phyloP scores from a whole-genome alignment of 495 filamentous ascomycete species.

The Penicillium coprophilum region DNA sequence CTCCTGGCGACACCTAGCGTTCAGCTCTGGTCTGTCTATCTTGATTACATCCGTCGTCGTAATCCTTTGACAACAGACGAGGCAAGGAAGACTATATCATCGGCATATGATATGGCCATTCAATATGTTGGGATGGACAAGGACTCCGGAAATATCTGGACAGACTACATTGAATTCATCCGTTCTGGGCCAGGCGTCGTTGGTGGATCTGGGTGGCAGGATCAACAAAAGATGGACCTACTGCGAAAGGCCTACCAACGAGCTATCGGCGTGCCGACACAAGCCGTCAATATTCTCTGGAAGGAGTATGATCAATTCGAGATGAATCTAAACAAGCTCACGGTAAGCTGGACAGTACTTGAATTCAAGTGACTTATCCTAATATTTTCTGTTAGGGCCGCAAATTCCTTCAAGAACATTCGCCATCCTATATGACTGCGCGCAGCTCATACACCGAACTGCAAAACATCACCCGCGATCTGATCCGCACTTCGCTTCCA shows the following conservation, averaged over 20 bases:
- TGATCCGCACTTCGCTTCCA: constrained; percentile 76
- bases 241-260: constrained; percentile 88
- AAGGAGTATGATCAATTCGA: constrained; percentile 98
- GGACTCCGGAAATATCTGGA: constrained; percentile 88
- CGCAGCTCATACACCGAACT: constrained; percentile 79
- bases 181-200: constrained; percentile 78
- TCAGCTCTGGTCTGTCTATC: constrained; percentile 86
- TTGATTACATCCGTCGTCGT: constrained; percentile 89
- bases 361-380: constrained; percentile 18
- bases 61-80: constrained; percentile 82
- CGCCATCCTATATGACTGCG: constrained; percentile 89
- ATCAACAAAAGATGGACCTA: constrained; percentile 94
- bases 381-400: constrained; percentile 59
- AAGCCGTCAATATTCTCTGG: constrained; percentile 79
- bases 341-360: constrained; percentile 46
- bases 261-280: constrained; percentile 79
- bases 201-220: constrained; percentile 88
- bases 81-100: constrained; percentile 71
- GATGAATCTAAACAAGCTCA: constrained; percentile 84
- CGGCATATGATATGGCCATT: constrained; percentile 90
- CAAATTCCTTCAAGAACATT: constrained; percentile 89
- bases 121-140: constrained; percentile 86
- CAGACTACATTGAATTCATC: constrained; percentile 89
- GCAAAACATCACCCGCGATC: constrained; percentile 76
- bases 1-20: constrained; percentile 75